Conservation (phyloP, 176 grass and related monocot genomes). For the Elymus sibiricus region DNA sequence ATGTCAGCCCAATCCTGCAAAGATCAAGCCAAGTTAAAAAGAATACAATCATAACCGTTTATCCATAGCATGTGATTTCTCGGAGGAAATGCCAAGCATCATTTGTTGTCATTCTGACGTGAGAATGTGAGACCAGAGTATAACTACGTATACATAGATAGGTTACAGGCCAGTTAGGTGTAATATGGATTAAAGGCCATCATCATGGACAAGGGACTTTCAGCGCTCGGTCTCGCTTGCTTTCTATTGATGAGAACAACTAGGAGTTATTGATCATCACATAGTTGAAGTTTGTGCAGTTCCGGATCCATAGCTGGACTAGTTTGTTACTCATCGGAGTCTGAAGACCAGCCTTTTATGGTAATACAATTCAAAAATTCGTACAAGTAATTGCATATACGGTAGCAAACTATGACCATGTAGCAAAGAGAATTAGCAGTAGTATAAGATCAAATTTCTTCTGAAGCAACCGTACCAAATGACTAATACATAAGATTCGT, state of each 20-base stretch:
- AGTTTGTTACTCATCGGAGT: background rate
- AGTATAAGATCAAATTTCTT: background rate
- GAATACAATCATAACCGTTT: background rate
- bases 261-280: background rate
- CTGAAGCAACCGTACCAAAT: background rate
- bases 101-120: background rate
- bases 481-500: background rate
- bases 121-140: background rate
- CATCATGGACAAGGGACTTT: background rate
- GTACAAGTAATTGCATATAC: background rate
- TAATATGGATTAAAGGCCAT: background rate
- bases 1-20: slow-evolving; percentile 97
- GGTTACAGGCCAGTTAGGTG: background rate
- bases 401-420: background rate
- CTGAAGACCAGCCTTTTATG: background rate
- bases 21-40: slow-evolving; percentile 45
- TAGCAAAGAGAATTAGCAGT: background rate
- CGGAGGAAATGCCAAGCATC: background rate
- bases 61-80: background rate
- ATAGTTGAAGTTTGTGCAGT: background rate
- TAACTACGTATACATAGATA: background rate
- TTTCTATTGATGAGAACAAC: background rate
- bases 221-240: background rate
- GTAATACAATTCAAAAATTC: background rate
- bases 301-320: background rate